Evolutionary conservation across 2,329 filamentous ascomycete genomes (phyloP).

Genomic region (Aspergillus ruber): DNA sequence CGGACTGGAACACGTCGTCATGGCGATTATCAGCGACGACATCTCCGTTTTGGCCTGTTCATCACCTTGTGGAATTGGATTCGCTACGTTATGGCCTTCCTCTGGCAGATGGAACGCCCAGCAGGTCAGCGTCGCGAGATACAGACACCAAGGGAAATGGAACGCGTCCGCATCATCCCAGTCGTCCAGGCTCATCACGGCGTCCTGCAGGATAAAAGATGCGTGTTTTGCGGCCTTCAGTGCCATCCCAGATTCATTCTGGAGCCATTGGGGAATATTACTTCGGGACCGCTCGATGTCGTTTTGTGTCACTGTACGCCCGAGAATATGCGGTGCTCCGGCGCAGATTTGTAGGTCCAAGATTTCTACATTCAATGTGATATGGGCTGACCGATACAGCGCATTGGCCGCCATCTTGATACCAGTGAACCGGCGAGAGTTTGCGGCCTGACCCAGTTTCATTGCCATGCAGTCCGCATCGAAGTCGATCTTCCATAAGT

Average conservation of each 20-base stretch:
- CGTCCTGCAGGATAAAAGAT: slow-evolving; percentile 46
- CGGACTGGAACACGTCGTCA: slow-evolving; percentile 28
- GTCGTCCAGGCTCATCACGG: slow-evolving; percentile 44
- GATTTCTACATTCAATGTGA: slow-evolving; percentile 53
- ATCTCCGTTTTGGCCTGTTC: slow-evolving; percentile 32
- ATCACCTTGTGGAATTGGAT: slow-evolving; percentile 14
- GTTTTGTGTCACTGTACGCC: slow-evolving; percentile 46
- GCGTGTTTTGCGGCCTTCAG: slow-evolving; percentile 43
- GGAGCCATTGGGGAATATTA: slow-evolving; percentile 15
- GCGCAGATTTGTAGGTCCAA: slow-evolving; percentile 58
- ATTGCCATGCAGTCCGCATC: slow-evolving; percentile 44
- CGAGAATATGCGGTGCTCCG: slow-evolving; percentile 54
- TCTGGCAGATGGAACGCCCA: slow-evolving; percentile 54
- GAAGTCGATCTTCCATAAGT: slow-evolving; percentile 54
- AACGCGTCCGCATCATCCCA: slow-evolving; percentile 51
- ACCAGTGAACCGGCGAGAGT: slow-evolving; percentile 38
- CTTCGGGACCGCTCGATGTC: slow-evolving; percentile 45
- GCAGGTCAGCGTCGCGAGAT: slow-evolving; percentile 52
- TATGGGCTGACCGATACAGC: slow-evolving; percentile 54
- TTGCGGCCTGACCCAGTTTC: slow-evolving; percentile 24
- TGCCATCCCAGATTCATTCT: slow-evolving; percentile 8
- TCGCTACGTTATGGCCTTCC: slow-evolving; percentile 12
- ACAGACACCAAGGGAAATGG: slow-evolving; percentile 58
- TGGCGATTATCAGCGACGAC: slow-evolving; percentile 26
- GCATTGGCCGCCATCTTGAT: slow-evolving; percentile 48